Evolutionary conservation across 495 filamentous ascomycete species (phyloP).

Genomic region (Letharia columbiana): DNA sequence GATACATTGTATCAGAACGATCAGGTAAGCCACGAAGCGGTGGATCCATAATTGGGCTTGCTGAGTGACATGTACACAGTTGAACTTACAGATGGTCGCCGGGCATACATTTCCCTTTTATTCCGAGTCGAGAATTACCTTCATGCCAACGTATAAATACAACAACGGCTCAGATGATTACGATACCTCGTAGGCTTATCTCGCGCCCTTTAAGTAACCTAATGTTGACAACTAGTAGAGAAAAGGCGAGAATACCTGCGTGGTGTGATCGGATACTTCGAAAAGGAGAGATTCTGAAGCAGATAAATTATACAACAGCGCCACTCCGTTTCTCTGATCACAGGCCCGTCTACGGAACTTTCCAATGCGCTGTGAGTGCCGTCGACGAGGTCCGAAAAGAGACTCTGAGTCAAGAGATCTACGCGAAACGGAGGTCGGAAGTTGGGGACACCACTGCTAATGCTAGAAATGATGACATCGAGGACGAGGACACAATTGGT

Average conservation of each 20-base stretch:
- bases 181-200: conserved; percentile 72
- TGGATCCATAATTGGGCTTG: neutral
- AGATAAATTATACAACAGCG: conserved; percentile 69
- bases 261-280: conserved; percentile 93
- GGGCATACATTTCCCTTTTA: conserved; percentile 85
- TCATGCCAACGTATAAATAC: conserved; percentile 92
- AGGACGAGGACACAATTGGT: conserved; percentile 66
- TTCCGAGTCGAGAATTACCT: conserved; percentile 74
- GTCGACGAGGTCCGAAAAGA: conserved; percentile 67
- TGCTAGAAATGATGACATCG: conserved; percentile 46
- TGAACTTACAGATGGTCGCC: conserved; percentile 93
- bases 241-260: conserved; percentile 89
- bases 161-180: conserved; percentile 80
- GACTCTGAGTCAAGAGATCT: conserved; percentile 59
- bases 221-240: conserved; percentile 38
- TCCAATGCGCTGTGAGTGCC: conserved; percentile 71
- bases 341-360: conserved; percentile 81
- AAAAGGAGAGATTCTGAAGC: conserved; percentile 73
- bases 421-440: conserved; percentile 55
- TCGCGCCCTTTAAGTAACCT: neutral
- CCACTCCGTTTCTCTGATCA: conserved; percentile 86
- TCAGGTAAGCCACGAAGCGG: conserved; percentile 48
- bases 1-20: conserved; percentile 85
- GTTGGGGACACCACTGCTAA: conserved; percentile 41
- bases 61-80: conserved; percentile 36